Base-by-base conservation (phyloP, 2,329 filamentous ascomycete species). In the Colletotrichum cordylinicola region DNA sequence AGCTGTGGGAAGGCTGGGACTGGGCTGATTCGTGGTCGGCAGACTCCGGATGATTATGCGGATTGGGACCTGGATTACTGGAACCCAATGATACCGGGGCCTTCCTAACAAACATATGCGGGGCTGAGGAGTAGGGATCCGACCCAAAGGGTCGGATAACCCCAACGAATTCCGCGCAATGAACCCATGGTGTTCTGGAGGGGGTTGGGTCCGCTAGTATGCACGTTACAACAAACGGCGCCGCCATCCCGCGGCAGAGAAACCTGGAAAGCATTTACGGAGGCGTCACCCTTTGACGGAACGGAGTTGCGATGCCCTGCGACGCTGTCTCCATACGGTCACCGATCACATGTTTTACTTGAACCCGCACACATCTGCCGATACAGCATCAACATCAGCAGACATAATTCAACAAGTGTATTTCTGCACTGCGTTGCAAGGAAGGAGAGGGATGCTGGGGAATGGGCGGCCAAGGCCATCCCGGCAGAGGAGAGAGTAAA, bases 1-100 rank as follows among this genome's bases (percentile, higher is more conserved):
- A 83, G n/a, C 72, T 86, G 52, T 86, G 84, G 84, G 83, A 85
- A 56, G 84, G 85, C 27, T 86, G 84, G 84, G 84, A 86, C 35
- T 85, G 69, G 69, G 75, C 77, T 73, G 77, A 78, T 77, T 61
- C 73, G 43, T 77, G 75, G 75, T 67, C 68, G 62, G 70, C 74
- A 76, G 76, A 74, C 65, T 73, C 65, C 43, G 74, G 76, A 70
- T 77, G 73, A 77, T 69, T 77, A 80, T 66, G 70, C 70, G 33
- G 65, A 73, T 43, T 76, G 74, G 74, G 74, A 76, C 33, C 43
- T 76, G 74, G 74, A 74, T n/a, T 70, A 58, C 16, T 76, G 74
- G 74, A 74, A 76, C 33, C 74, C 74, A 15, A 70, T 74, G 65
- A 68, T 55, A 60, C 55, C 56, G 35, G 73, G 62, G 9, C 61